These are phyloP conservation scores for Kewa caespitosa DNA, from an alignment of 179 eudicot species.

Conservation along the genomic window DNA sequence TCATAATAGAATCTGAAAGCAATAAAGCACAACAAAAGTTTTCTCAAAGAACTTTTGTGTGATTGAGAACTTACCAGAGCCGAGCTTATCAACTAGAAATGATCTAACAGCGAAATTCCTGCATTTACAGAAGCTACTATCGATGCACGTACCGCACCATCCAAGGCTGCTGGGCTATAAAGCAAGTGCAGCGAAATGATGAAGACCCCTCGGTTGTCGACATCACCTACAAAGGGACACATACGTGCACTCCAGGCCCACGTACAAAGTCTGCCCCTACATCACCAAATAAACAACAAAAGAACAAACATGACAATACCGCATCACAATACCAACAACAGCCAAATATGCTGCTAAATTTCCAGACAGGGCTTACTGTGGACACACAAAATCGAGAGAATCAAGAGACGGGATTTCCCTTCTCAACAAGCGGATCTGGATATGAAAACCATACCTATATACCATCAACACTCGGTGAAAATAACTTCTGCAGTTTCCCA, in stretches of 20 bases:
- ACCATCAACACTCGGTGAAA: slow-evolving; percentile 31
- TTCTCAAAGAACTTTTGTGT: background rate
- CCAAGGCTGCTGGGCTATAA: slow-evolving; percentile 70
- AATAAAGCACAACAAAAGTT: background rate
- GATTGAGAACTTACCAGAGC: background rate
- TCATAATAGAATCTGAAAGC: background rate
- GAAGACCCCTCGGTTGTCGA: slow-evolving; percentile 61
- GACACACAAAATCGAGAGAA: slow-evolving; percentile 35
- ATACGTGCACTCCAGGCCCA: slow-evolving; percentile 48
- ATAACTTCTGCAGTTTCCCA: slow-evolving; percentile 27
- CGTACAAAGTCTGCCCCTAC: slow-evolving; percentile 42
- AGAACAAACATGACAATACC: slow-evolving; percentile 23
- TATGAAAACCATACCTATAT: slow-evolving; percentile 31
- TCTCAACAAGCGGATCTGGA: slow-evolving; percentile 37
- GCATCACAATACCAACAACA: slow-evolving; percentile 29
- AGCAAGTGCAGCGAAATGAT: slow-evolving; percentile 83
- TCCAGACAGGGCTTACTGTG: slow-evolving; percentile 45
- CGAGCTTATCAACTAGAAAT: background rate
- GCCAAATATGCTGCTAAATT: slow-evolving; percentile 35
- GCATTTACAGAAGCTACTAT: slow-evolving; percentile 80
- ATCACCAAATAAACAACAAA: slow-evolving; percentile 43
- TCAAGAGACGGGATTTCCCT: slow-evolving; percentile 38
- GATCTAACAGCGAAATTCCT: slow-evolving; percentile 24
- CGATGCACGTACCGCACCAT: slow-evolving; percentile 73
- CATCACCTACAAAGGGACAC: slow-evolving; percentile 71